Conservation (phyloP, 2,329 filamentous ascomycete species). For the Seiridium cupressi region DNA sequence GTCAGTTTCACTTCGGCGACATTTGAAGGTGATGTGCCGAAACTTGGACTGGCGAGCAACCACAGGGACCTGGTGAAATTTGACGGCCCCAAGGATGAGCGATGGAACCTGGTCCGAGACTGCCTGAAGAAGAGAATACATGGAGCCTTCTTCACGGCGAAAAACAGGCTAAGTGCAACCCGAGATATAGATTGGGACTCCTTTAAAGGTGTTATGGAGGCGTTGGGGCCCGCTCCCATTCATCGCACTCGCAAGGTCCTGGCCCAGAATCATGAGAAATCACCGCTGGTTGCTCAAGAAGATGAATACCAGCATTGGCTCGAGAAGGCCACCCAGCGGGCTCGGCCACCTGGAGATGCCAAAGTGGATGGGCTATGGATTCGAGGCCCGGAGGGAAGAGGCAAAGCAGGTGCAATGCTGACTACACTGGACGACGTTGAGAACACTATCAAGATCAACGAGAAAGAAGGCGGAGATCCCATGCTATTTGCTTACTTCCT, state of each 20-base stretch:
- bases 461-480: constrained; percentile 21
- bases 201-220: constrained; percentile 29
- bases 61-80: constrained; percentile 42
- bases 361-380: constrained; percentile 35
- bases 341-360: neutral
- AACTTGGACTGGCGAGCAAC: constrained; percentile 32
- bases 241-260: constrained; percentile 1
- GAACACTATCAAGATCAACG: constrained; percentile 18
- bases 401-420: constrained; percentile 38
- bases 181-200: constrained; percentile 31
- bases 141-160: constrained; percentile 31
- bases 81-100: constrained; percentile 35
- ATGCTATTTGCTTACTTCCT: constrained; percentile 39
- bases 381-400: constrained; percentile 37
- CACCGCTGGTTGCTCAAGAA: constrained; percentile 37
- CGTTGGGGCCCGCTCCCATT: constrained; percentile 31
- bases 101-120: constrained; percentile 34
- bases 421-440: constrained; percentile 36
- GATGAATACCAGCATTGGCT: constrained; percentile 34
- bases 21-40: constrained; percentile 29
- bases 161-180: constrained; percentile 34
- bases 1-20: constrained; percentile 39
- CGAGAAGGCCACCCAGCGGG: constrained; percentile 13
- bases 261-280: constrained; percentile 11
- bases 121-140: constrained; percentile 35